Percentiles rank a stretch among this genome's conserved stretches.
Conservation (phyloP, 768 basidiomycete genomes). For the Rubroboletus satanas region DNA sequence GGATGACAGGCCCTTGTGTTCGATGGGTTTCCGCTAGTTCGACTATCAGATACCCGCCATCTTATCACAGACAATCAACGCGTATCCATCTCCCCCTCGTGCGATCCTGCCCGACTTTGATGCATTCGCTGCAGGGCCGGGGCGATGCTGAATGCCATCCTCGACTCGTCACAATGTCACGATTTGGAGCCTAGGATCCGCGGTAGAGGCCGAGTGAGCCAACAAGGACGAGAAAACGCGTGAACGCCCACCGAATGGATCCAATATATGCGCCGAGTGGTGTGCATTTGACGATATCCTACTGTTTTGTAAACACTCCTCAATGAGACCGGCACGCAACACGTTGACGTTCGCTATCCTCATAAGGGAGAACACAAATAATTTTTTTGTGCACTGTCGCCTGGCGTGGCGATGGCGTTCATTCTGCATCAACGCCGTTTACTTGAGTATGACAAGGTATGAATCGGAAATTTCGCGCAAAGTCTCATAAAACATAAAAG, state of each 20-base stretch:
- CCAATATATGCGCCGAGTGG: constrained; percentile 1
- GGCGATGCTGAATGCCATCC: constrained; percentile 15
- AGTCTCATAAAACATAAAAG: background rate
- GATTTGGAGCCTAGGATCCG: constrained; percentile 21
- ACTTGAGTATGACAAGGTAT: constrained; percentile 5
- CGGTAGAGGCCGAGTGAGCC: constrained; percentile 15
- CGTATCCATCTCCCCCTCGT: background rate
- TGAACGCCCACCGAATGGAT: background rate
- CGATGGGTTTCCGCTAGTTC: constrained; percentile 17
- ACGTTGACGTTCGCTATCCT: background rate
- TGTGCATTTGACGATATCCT: background rate
- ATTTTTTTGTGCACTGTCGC: background rate
- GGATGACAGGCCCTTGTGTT: constrained; percentile 26
- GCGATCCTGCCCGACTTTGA: background rate
- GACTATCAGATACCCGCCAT: constrained; percentile 24
- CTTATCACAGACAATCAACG: constrained; percentile 4
- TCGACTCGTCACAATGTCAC: constrained; percentile 24
- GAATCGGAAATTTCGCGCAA: constrained; percentile 13
- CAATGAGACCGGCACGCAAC: background rate
- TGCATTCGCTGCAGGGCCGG: background rate
- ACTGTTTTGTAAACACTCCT: background rate
- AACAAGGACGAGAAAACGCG: background rate
- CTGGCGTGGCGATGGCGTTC: background rate
- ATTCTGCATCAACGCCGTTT: constrained; percentile 19
- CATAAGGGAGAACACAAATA: background rate